Evolutionary conservation across 2,329 filamentous ascomycete genomes (phyloP).

Genomic region (Colletotrichum ledebouriae): DNA sequence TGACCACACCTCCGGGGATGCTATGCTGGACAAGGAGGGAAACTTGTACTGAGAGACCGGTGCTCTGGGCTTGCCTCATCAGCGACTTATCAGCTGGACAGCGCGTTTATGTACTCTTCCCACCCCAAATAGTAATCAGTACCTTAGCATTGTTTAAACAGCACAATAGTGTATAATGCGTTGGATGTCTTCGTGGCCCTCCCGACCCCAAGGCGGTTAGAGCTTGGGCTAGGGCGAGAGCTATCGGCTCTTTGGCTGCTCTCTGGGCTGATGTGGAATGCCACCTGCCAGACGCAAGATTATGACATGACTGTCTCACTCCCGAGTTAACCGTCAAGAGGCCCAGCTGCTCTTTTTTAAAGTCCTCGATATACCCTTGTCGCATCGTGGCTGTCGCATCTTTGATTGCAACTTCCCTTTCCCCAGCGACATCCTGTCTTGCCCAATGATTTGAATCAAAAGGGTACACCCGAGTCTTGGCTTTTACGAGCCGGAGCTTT

Average conservation of each 20-base stretch:
- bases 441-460: slow-evolving; percentile 1
- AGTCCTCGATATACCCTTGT: slow-evolving; percentile 33
- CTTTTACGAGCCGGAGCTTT: slow-evolving; percentile 3
- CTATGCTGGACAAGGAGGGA: neutral
- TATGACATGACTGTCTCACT: slow-evolving; percentile 42
- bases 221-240: slow-evolving; percentile 17
- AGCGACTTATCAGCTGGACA: neutral
- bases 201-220: slow-evolving; percentile 15
- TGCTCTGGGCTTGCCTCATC: slow-evolving; percentile 25
- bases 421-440: neutral
- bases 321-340: slow-evolving; percentile 16
- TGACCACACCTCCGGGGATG: slow-evolving; percentile 21
- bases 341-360: slow-evolving; percentile 20
- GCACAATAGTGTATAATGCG: slow-evolving; percentile 1
- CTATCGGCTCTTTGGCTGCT: slow-evolving; percentile 25
- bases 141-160: neutral
- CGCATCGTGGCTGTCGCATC: slow-evolving; percentile 29
- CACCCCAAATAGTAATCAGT: no score
- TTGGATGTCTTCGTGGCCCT: slow-evolving; percentile 13
- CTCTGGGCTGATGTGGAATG: slow-evolving; percentile 21
- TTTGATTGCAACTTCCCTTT: slow-evolving; percentile 22
- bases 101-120: neutral
- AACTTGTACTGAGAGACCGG: neutral
- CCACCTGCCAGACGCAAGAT: slow-evolving; percentile 27
- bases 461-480: slow-evolving; percentile 15